phyloP scores from a whole-genome alignment of 192 early-diverging fungal genomes.

The Dimargaris cristalligena region DNA sequence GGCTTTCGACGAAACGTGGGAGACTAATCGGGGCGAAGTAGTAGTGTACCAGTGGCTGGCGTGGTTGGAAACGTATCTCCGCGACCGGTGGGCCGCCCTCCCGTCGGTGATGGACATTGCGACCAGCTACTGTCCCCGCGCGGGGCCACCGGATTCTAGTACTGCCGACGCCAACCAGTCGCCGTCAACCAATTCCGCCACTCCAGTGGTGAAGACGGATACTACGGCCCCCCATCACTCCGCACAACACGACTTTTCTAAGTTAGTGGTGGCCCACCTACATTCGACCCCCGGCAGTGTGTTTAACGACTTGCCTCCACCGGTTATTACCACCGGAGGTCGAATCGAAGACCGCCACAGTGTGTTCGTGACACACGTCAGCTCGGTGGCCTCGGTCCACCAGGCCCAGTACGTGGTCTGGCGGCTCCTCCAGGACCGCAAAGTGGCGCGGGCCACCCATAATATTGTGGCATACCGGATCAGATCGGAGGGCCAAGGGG shows the following conservation, averaged over 20 bases:
- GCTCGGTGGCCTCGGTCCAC: slow-evolving; percentile 28
- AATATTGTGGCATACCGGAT: slow-evolving; percentile 83
- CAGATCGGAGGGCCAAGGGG: slow-evolving; percentile 26
- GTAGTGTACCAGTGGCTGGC: slow-evolving; percentile 25
- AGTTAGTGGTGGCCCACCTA: slow-evolving; percentile 13
- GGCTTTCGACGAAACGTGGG: slow-evolving; percentile 19
- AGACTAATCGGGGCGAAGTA: slow-evolving; percentile 1
- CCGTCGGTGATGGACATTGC: background rate
- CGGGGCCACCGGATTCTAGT: slow-evolving; percentile 15
- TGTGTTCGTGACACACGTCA: slow-evolving; percentile 71
- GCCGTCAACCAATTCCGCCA: background rate
- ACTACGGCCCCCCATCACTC: background rate
- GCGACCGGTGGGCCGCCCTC: slow-evolving; percentile 7
- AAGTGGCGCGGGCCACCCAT: slow-evolving; percentile 73
- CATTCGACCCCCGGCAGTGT: background rate
- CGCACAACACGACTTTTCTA: background rate
- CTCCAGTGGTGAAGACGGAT: background rate
- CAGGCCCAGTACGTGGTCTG: slow-evolving; percentile 36
- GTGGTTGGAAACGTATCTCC: slow-evolving; percentile 22
- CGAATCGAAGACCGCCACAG: slow-evolving; percentile 64
- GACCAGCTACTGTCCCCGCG: background rate
- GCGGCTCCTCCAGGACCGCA: slow-evolving; percentile 45
- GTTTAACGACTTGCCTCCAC: slow-evolving; percentile 2
- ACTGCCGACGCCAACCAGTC: background rate
- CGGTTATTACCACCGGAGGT: slow-evolving; percentile 33